Evolutionary conservation across 2,329 filamentous ascomycete species (phyloP).

Genomic region (Aureobasidium melanogenum): DNA sequence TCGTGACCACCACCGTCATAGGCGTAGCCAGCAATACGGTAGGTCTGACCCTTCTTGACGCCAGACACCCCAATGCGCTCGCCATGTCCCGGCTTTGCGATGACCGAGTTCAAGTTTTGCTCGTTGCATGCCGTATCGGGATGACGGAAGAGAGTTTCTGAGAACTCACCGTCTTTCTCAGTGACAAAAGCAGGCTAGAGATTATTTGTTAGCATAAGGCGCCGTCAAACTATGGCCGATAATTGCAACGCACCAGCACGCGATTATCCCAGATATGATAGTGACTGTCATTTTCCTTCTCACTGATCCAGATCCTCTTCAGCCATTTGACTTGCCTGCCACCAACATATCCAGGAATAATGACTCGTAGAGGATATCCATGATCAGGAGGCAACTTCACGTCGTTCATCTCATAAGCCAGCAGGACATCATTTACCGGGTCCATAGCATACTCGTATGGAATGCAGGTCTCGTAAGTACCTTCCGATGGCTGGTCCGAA

Average conservation of each 20-base stretch:
- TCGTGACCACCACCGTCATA: conserved; percentile 44
- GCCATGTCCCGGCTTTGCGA: conserved; percentile 38
- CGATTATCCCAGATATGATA: conserved; percentile 45
- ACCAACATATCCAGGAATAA: conserved; percentile 36
- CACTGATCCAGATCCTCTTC: conserved; percentile 30
- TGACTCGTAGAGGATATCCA: conserved; percentile 34
- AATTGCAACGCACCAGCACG: conserved; percentile 23
- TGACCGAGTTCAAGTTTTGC: conserved; percentile 42
- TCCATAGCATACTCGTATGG: conserved; percentile 43
- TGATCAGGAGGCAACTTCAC: conserved; percentile 33
- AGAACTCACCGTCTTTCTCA: conserved; percentile 41
- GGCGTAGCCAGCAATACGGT: conserved; percentile 39
- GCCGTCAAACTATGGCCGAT: accelerated
- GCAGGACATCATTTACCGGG: conserved; percentile 38
- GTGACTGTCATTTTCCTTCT: conserved; percentile 33
- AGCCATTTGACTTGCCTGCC: conserved; percentile 37
- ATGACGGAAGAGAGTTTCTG: conserved; percentile 39
- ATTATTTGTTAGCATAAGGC: background rate
- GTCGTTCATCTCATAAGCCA: conserved; percentile 47
- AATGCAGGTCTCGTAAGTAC: conserved; percentile 41
- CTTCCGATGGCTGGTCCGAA: conserved; percentile 38
- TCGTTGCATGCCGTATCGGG: conserved; percentile 41
- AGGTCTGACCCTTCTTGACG: conserved; percentile 32
- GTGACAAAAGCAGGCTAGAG: conserved; percentile 36
- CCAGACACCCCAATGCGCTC: conserved; percentile 34